A percentile compares a stretch with the other conserved stretches of the same genome.
Conservation (phyloP, 495 filamentous ascomycete species). For the Lepraria neglecta region DNA sequence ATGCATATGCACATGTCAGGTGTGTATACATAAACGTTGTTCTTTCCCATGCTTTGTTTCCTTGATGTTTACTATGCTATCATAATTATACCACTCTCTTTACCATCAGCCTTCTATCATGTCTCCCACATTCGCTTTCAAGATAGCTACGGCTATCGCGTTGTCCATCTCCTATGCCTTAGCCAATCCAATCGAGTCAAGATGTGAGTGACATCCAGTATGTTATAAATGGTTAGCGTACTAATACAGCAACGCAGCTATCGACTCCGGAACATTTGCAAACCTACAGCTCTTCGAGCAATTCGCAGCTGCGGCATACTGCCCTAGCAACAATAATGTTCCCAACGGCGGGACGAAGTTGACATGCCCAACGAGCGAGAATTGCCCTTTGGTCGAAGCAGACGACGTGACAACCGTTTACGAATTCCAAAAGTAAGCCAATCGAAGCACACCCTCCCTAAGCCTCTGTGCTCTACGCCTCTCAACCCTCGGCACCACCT, state of each 20-base stretch:
- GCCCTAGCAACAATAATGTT: constrained; percentile 47
- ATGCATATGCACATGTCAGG: background rate
- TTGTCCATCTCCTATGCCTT: background rate
- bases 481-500: background rate
- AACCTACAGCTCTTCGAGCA: constrained; percentile 59
- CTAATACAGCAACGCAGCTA: constrained; percentile 22
- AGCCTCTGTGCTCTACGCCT: background rate
- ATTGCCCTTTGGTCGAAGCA: constrained; percentile 56
- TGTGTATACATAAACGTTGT: background rate
- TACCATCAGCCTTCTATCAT: background rate
- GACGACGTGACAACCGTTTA: constrained; percentile 48
- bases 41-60: background rate
- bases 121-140: background rate
- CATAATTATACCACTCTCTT: background rate
- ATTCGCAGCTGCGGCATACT: constrained; percentile 66
- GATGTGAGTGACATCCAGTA: background rate
- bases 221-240: no score
- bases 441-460: background rate
- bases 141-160: background rate
- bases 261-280: constrained; percentile 36
- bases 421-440: constrained; percentile 56
- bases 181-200: constrained; percentile 3
- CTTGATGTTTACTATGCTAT: background rate
- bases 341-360: constrained; percentile 43
- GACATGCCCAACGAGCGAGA: constrained; percentile 49